A percentile compares a stretch with the other conserved stretches of the same genome.
Conservation (phyloP, 1,284 basidiomycete species). For the Inonotus hispidus region DNA sequence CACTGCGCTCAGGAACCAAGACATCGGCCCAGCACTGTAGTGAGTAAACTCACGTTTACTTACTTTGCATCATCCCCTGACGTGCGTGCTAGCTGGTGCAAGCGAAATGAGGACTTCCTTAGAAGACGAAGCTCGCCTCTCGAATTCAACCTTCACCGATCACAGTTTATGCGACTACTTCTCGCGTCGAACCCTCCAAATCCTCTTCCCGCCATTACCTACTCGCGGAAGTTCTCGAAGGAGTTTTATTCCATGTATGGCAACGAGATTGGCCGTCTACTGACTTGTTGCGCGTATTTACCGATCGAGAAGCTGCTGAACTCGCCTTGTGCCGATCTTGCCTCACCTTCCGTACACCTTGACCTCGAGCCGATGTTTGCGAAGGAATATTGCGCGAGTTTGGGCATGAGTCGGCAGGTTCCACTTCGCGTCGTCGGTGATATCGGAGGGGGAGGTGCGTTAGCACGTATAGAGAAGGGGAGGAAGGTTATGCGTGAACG, state of each 20-base stretch:
- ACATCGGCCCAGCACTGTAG: constrained; percentile 71
- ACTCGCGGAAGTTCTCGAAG: constrained; percentile 66
- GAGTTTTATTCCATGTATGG: constrained; percentile 63
- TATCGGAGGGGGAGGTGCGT: constrained; percentile 84
- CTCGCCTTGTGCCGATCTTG: constrained; percentile 74
- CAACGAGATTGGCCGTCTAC: constrained; percentile 69
- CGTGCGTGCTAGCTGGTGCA: constrained; percentile 61
- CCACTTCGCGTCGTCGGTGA: constrained; percentile 85
- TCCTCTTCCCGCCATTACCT: constrained; percentile 58
- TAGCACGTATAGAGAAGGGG: constrained; percentile 89
- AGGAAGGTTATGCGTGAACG: constrained; percentile 88
- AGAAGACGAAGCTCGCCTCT: constrained; percentile 66
- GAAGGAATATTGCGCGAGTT: constrained; percentile 82
- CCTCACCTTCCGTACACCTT: constrained; percentile 60
- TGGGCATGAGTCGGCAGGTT: constrained; percentile 85
- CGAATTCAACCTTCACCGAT: constrained; percentile 84
- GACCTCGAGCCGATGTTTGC: constrained; percentile 81
- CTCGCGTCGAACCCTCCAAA: constrained; percentile 52
- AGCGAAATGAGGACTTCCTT: constrained; percentile 60
- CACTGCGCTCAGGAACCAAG: constrained; percentile 56
- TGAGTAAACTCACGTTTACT: constrained; percentile 34
- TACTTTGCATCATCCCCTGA: constrained; percentile 5
- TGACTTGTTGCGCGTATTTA: constrained; percentile 70
- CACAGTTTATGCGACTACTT: constrained; percentile 74
- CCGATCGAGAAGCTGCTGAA: constrained; percentile 54